Conservation (phyloP, 1,284 basidiomycete species). For the Singerocomus inundabilis region DNA sequence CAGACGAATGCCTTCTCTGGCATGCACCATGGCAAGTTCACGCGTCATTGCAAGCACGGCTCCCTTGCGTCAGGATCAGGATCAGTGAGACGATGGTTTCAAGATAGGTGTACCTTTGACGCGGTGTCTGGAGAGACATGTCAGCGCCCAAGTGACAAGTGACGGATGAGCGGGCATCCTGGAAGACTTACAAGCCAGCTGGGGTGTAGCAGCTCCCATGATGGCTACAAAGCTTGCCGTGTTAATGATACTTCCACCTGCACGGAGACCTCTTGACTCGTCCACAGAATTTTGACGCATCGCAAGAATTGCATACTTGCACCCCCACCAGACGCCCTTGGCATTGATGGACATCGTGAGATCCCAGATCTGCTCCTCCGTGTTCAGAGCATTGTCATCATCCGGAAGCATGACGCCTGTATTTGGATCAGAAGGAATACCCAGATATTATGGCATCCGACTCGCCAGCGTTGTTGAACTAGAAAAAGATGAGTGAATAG, state of each 20-base stretch:
- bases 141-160: conserved; percentile 1
- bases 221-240: conserved; percentile 94
- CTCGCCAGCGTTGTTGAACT: conserved; percentile 89
- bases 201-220: conserved; percentile 93
- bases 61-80: conserved; percentile 51
- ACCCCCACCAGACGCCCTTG: conserved; percentile 99
- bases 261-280: conserved; percentile 72
- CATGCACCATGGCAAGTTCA: conserved; percentile 96
- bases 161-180: not conserved
- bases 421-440: conserved; percentile 2
- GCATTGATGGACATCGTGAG: conserved; percentile 92
- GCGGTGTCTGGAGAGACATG: conserved; percentile 64
- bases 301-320: conserved; percentile 93
- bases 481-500: conserved; percentile 3
- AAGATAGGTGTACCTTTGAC: conserved; percentile 57
- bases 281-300: conserved; percentile 92
- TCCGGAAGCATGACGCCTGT: conserved; percentile 91
- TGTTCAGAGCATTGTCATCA: conserved; percentile 93
- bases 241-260: conserved; percentile 95
- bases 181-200: conserved; percentile 78
- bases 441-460: not conserved
- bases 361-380: conserved; percentile 95
- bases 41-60: conserved; percentile 98
- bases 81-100: not conserved
- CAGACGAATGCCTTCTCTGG: conserved; percentile 91